Conservation (phyloP, 2,329 filamentous ascomycete genomes). For the Nothophoma quercina region DNA sequence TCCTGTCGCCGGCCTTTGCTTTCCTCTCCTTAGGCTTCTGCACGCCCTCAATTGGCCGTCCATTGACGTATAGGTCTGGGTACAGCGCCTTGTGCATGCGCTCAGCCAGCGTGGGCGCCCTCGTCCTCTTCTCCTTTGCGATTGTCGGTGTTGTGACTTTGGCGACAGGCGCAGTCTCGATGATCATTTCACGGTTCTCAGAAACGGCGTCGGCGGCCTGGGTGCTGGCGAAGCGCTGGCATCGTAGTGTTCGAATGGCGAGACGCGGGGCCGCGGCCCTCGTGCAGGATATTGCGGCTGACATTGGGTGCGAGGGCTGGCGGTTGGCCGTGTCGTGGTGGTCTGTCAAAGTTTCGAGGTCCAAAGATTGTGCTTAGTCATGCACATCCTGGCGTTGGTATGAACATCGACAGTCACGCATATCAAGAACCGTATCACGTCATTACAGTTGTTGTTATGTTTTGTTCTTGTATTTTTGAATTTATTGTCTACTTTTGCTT, state of each 20-base stretch:
- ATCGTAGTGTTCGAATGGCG: slow-evolving; percentile 24
- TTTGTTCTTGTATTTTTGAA: background rate
- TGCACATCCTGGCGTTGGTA: background rate
- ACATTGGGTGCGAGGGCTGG: slow-evolving; percentile 57
- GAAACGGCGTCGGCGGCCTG: slow-evolving; percentile 21
- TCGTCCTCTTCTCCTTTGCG: background rate
- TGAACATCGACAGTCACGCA: background rate
- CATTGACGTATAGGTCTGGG: slow-evolving; percentile 20
- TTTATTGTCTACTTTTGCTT: slow-evolving; percentile 4
- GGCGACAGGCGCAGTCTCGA: slow-evolving; percentile 11
- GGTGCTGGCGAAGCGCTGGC: slow-evolving; percentile 31
- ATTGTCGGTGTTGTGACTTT: background rate
- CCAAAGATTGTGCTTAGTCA: slow-evolving; percentile 13
- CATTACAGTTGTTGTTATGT: background rate
- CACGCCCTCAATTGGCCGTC: slow-evolving; percentile 6
- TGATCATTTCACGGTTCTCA: slow-evolving; percentile 17
- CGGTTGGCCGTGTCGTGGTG: slow-evolving; percentile 17
- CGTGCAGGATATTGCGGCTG: slow-evolving; percentile 62
- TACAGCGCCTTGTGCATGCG: slow-evolving; percentile 33
- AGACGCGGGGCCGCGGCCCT: slow-evolving; percentile 60
- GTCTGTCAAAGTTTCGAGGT: slow-evolving; percentile 32
- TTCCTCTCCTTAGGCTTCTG: slow-evolving; percentile 5
- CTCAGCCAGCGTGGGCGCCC: slow-evolving; percentile 16
- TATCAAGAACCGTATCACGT: background rate
- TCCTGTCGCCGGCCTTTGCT: slow-evolving; percentile 4